Evolutionary conservation across 169 alveolate species (phyloP).

Genomic region (Eimeria necatrix): DNA sequence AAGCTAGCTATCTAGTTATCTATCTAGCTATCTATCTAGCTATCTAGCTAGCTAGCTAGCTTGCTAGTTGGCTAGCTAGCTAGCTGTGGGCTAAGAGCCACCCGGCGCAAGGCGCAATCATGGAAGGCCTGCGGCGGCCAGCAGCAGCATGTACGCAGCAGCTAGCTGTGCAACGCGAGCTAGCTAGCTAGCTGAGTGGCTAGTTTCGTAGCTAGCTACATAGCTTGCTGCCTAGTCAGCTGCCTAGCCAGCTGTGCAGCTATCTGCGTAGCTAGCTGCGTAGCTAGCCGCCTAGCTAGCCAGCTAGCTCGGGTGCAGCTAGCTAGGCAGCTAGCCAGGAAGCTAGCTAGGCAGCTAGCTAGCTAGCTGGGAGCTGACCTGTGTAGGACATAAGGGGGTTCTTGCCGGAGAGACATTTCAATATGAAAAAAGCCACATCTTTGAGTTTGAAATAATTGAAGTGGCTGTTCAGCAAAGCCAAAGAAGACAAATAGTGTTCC

Average conservation of each 20-base stretch:
- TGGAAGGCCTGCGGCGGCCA: no score
- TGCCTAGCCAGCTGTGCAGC: no score
- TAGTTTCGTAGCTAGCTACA: no score
- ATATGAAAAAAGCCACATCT: slow-evolving; percentile 84
- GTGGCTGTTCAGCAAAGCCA: slow-evolving; percentile 86
- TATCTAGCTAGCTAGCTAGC: neutral
- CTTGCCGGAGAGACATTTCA: slow-evolving; percentile 72
- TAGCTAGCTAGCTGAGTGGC: no score
- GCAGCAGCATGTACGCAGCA: no score
- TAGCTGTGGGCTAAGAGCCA: neutral
- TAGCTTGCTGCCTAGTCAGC: no score
- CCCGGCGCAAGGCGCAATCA: no score
- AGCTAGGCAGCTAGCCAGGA: neutral
- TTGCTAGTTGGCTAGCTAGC: neutral
- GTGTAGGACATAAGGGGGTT: slow-evolving; percentile 77
- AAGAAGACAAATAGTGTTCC: slow-evolving; percentile 85
- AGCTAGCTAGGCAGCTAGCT: neutral
- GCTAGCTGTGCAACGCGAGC: no score
- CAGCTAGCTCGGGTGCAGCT: neutral
- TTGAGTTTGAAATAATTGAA: slow-evolving; percentile 84
- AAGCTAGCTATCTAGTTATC: neutral
- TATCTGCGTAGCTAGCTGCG: no score
- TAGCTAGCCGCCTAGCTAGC: no score
- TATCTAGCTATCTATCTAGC: neutral
- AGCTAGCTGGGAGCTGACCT: neutral